Evolutionary conservation across 768 basidiomycete species (phyloP).

Genomic region (Xerocomellus amylosporus): DNA sequence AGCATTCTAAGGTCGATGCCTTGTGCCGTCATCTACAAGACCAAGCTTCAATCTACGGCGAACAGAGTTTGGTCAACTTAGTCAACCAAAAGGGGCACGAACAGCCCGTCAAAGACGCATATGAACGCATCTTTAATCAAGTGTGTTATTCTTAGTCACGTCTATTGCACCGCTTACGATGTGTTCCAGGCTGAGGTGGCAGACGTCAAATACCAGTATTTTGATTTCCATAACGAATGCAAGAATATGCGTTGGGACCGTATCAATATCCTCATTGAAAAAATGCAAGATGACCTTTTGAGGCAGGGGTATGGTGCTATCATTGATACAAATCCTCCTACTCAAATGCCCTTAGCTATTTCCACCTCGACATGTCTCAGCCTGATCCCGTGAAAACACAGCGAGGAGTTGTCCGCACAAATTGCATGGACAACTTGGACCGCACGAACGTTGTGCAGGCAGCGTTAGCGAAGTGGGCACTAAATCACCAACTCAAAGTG

Average conservation of each 20-base stretch:
- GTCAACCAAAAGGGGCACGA: slow-evolving; percentile 94
- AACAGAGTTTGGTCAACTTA: slow-evolving; percentile 80
- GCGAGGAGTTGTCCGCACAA: slow-evolving; percentile 80
- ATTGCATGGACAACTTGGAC: slow-evolving; percentile 97
- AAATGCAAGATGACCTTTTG: slow-evolving; percentile 64
- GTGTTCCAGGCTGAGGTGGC: slow-evolving; percentile 53
- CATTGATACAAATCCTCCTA: not conserved
- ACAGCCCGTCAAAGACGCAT: slow-evolving; percentile 92
- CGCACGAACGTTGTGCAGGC: slow-evolving; percentile 97
- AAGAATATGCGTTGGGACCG: slow-evolving; percentile 94
- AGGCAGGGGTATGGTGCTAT: slow-evolving; percentile 54
- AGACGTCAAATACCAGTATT: slow-evolving; percentile 85
- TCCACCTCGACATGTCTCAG: slow-evolving; percentile 57
- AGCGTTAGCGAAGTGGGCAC: slow-evolving; percentile 80
- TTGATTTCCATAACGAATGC: slow-evolving; percentile 97
- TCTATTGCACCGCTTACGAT: not conserved
- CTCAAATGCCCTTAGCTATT: slow-evolving; percentile 55
- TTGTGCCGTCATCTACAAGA: slow-evolving; percentile 72
- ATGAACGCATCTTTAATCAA: slow-evolving; percentile 72
- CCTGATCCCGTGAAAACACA: slow-evolving; percentile 57
- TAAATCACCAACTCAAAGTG: slow-evolving; percentile 72
- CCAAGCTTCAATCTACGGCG: slow-evolving; percentile 72
- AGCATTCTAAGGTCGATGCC: slow-evolving; percentile 54
- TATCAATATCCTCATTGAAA: slow-evolving; percentile 77
- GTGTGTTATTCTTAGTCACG: slow-evolving; percentile 34